Percentiles rank a stretch among this genome's conserved stretches.
Evolutionary conservation across 1,139 yeast species (phyloP).

Genomic region (Geotrichum australiense): DNA sequence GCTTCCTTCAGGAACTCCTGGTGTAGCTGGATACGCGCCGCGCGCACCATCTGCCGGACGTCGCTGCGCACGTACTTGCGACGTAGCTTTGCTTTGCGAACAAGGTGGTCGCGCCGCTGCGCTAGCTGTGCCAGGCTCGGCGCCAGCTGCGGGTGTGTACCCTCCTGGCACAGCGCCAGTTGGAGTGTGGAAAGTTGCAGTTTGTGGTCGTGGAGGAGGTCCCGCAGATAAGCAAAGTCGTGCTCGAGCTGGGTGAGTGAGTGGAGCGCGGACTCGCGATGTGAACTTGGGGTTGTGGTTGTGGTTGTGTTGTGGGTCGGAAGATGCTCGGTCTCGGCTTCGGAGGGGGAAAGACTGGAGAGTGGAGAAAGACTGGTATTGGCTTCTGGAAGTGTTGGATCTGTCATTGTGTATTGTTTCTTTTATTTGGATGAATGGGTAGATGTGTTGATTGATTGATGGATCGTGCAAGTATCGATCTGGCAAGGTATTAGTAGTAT

Average conservation of each 20-base stretch:
- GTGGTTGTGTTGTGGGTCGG: slow-evolving; percentile 2
- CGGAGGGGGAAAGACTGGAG: slow-evolving; percentile 1
- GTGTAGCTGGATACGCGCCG: slow-evolving; percentile 72
- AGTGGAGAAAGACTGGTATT: slow-evolving; percentile 3
- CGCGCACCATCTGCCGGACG: slow-evolving; percentile 73
- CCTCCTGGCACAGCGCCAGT: slow-evolving; percentile 74
- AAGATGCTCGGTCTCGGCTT: slow-evolving; percentile 2
- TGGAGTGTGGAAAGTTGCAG: slow-evolving; percentile 1
- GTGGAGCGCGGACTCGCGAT: background rate
- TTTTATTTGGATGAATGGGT: no score
- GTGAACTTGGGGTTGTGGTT: background rate
- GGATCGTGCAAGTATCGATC: no score
- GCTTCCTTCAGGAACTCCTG: slow-evolving; percentile 71
- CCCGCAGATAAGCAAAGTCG: slow-evolving; percentile 2
- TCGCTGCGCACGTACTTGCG: slow-evolving; percentile 69
- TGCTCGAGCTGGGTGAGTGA: slow-evolving; percentile 2
- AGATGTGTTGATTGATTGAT: no score
- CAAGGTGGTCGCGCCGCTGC: slow-evolving; percentile 59
- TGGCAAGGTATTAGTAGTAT: no score
- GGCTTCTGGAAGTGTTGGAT: background rate
- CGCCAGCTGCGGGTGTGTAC: slow-evolving; percentile 81
- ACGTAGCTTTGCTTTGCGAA: slow-evolving; percentile 58
- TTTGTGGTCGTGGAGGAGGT: slow-evolving; percentile 1
- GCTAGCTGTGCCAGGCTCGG: slow-evolving; percentile 63
- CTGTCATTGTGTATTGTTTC: slow-evolving; percentile 5